These are phyloP conservation scores for Petunia hybrid DNA, from an alignment of 305 asterid species.

Conservation along the genomic window DNA sequence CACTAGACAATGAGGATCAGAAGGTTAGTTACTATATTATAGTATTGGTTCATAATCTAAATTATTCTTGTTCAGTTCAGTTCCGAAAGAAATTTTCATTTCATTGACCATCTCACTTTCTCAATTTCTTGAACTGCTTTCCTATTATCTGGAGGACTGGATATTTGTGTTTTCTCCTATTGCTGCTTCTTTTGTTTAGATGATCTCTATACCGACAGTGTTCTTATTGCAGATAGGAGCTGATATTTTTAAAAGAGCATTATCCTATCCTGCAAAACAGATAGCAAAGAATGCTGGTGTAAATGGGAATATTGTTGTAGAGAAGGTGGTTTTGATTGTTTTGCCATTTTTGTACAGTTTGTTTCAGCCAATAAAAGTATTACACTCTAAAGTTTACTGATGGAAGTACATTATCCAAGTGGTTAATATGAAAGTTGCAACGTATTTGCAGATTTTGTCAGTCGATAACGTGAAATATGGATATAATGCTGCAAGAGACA, in stretches of 20 bases:
- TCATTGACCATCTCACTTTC: background rate
- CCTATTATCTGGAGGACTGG: background rate
- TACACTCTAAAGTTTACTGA: background rate
- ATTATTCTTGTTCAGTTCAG: background rate
- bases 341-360: background rate
- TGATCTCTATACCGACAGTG: background rate
- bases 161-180: background rate
- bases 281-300: conserved; percentile 84
- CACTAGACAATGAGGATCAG: conserved; percentile 76
- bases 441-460: conserved; percentile 59
- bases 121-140: background rate
- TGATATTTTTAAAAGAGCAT: conserved; percentile 71
- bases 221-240: conserved; percentile 74
- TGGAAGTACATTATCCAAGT: background rate
- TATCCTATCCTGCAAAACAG: conserved; percentile 79
- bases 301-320: conserved; percentile 70
- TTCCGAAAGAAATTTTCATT: background rate
- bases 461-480: conserved; percentile 63
- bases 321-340: conserved; percentile 53
- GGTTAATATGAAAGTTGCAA: background rate
- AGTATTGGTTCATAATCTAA: background rate
- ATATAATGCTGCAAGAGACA: conserved; percentile 73
- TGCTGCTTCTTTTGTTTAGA: background rate
- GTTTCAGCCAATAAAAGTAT: background rate
- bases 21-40: conserved; percentile 43